Conservation (phyloP, 176 grass and related monocot genomes). For the Themeda triandra region DNA sequence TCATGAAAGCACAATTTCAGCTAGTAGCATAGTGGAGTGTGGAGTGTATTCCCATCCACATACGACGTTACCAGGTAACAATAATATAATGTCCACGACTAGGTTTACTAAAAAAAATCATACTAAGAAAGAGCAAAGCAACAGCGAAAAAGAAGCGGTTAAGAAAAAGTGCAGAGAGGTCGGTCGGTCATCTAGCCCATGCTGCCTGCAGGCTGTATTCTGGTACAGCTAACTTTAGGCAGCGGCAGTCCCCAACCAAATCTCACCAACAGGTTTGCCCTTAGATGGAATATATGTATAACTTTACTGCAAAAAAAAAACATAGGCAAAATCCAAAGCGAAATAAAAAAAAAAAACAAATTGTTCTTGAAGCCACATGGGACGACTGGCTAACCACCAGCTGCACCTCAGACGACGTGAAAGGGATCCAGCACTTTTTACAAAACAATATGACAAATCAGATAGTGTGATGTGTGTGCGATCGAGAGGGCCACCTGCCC, state of each 20-base stretch:
- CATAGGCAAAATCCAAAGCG: not conserved
- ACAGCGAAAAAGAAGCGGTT: not conserved
- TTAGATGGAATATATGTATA: not conserved
- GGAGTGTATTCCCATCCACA: not conserved
- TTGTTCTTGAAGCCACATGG: constrained; percentile 40
- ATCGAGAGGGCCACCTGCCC: not conserved
- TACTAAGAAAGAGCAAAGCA: not conserved
- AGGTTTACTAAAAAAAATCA: constrained; percentile 4
- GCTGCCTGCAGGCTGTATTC: not conserved
- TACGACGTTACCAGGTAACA: not conserved
- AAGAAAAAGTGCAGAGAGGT: not conserved
- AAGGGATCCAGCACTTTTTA: not conserved
- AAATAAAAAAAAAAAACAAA: not conserved
- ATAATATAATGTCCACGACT: not conserved
- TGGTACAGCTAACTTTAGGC: constrained; percentile 6
- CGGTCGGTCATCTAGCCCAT: constrained; percentile 10
- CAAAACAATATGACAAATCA: constrained; percentile 13
- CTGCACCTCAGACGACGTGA: constrained; percentile 1
- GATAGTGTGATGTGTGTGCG: not conserved
- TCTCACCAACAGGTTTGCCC: constrained; percentile 33
- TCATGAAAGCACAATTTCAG: not conserved
- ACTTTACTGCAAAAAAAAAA: not conserved
- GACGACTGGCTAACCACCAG: constrained; percentile 39
- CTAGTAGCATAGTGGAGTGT: not conserved
- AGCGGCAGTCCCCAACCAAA: constrained; percentile 5